These are phyloP conservation scores for Friedmanniomyces endolithicus DNA, from an alignment of 495 filamentous ascomycete species.

Conservation along the genomic window DNA sequence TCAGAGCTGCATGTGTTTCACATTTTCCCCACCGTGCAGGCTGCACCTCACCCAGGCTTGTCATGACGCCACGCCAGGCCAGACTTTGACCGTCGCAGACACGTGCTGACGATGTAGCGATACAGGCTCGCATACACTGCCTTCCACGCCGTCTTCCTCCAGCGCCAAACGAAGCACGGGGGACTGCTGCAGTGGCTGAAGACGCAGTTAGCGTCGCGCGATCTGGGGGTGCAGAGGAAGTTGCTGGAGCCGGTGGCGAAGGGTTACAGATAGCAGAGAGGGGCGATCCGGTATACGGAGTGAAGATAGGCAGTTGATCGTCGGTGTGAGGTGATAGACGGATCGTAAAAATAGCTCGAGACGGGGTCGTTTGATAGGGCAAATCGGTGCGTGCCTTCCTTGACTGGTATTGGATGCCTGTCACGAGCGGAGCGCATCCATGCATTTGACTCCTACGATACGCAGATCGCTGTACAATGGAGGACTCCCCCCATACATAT, in stretches of 20 bases:
- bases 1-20: neutral
- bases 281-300: neutral
- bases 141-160: slow-evolving; percentile 26
- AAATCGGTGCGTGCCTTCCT: too few species aligned
- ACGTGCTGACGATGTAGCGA: neutral
- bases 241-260: slow-evolving; percentile 9
- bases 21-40: neutral
- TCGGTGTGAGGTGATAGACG: neutral
- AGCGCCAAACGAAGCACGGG: slow-evolving; percentile 27
- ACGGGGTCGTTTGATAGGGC: neutral
- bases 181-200: slow-evolving; percentile 27
- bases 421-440: too few species aligned
- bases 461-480: too few species aligned
- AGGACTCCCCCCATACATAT: too few species aligned
- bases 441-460: too few species aligned
- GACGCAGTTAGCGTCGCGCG: slow-evolving; percentile 3
- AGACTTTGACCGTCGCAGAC: neutral
- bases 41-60: too few species aligned
- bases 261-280: neutral
- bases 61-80: neutral
- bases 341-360: too few species aligned
- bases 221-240: neutral
- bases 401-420: too few species aligned
- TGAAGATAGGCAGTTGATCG: neutral
- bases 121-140: slow-evolving; percentile 30